Base-by-base conservation (phyloP, 495 filamentous ascomycete genomes). In the Oidiodendron maius region DNA sequence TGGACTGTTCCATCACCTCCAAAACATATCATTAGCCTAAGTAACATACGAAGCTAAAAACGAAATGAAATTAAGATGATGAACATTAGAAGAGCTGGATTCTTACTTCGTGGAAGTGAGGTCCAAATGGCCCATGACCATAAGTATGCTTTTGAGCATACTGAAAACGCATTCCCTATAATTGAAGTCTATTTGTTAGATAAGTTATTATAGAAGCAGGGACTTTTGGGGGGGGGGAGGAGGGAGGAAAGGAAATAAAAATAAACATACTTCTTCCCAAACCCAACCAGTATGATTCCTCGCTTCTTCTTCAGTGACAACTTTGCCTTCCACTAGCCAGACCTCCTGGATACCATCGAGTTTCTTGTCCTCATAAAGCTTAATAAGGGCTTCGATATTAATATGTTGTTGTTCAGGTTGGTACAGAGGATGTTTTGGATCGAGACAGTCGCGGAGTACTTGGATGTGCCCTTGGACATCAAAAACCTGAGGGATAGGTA, bases 41-140 rank as follows among this genome's bases (percentile, higher is more conserved):
- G n/a, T 8, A 43, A 20, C 40, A 43, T 43, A 43, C 40, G 40
- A 43, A 43, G 12, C 40, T 43, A 43, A 43, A n/a, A 43, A 43
- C 6, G 23, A 43, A 43, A 43, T 43, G 40, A 43, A 28, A 30
- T 30, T 30, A 30, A 11, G 43, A n/a, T 6, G 8, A 11, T n/a
- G 16, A 24, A 32, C 10, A 45, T 25, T 28, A 45, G 43, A n/a
- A n/a, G 18, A 26, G 40, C 40, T 26, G 18, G 26, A 30, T 45
- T 10, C 43, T 32, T 45, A 45, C 43, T 20, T 45, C 22, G 18
- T 45, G 43, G 25, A 32, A 45, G 25, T 32, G 5, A n/a, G 8
- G 6, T 15, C 43, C 43, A 34, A 45, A 45, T 30, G 43, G 25
- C 25, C 43, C 43, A 13, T 26, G 43, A 34, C 43, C 43, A 18